Evolutionary conservation across 2,329 filamentous ascomycete species (phyloP).

Genomic region (Aspergillus sp.): DNA sequence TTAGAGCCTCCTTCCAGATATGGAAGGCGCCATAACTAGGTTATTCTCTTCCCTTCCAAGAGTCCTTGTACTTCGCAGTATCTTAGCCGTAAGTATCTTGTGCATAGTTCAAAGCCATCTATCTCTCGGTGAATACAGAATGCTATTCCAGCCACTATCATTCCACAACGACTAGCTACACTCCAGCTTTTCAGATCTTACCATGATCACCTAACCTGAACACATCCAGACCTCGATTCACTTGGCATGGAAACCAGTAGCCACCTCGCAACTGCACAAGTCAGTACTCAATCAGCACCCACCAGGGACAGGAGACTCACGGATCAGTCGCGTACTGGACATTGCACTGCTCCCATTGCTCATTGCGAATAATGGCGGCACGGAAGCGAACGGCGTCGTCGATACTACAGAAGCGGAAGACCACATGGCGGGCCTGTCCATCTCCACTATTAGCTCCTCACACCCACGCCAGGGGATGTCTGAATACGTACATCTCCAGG

Average conservation of each 20-base stretch:
- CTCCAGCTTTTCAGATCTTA: too few relatives aligned
- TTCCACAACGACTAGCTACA: too few relatives aligned
- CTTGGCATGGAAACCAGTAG: constrained; percentile 18
- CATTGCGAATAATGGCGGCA: constrained; percentile 35
- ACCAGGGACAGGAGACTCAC: constrained; percentile 19
- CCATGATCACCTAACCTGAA: too few relatives aligned
- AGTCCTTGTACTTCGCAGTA: too few relatives aligned
- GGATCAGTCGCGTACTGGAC: constrained; percentile 46
- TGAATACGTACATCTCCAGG: constrained; percentile 38
- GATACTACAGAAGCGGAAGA: constrained; percentile 50
- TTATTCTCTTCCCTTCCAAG: too few relatives aligned
- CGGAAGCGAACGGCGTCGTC: constrained; percentile 48
- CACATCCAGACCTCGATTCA: constrained; percentile 2
- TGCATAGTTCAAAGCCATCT: too few relatives aligned
- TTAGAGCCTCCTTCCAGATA: too few relatives aligned
- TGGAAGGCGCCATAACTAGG: too few relatives aligned
- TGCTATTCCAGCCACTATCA: too few relatives aligned
- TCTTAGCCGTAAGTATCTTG: too few relatives aligned
- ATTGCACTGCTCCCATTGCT: constrained; percentile 49
- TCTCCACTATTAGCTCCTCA: neutral
- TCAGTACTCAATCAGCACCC: constrained; percentile 1
- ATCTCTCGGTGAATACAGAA: too few relatives aligned
- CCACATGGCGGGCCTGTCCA: constrained; percentile 41
- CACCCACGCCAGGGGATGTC: neutral
- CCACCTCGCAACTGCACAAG: constrained; percentile 21